Conservation (phyloP, 73 alveolate genomes). For the Paramecium primaurelia region DNA sequence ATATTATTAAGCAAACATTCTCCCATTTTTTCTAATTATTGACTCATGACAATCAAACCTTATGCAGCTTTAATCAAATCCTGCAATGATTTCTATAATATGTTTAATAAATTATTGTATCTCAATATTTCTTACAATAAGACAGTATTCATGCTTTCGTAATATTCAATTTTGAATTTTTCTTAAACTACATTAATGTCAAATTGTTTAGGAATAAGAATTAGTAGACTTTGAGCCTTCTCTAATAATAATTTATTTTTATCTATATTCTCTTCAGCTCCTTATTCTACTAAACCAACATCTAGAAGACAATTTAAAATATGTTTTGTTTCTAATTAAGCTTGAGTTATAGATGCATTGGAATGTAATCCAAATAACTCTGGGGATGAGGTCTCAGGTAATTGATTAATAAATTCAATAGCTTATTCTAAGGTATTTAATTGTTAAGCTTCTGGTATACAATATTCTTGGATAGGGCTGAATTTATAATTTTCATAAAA, state of each 20-base stretch:
- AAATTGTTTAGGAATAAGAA: conserved; percentile 78
- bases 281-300: conserved; percentile 73
- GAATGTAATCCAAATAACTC: conserved; percentile 91
- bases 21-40: conserved; percentile 84
- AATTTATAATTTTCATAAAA: conserved; percentile 79
- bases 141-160: conserved; percentile 92
- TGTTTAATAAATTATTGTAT: conserved; percentile 81
- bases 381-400: conserved; percentile 92
- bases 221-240: conserved; percentile 78
- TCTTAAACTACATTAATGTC: conserved; percentile 77
- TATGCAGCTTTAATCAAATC: conserved; percentile 83
- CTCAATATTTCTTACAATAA: conserved; percentile 89
- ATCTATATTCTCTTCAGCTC: conserved; percentile 67
- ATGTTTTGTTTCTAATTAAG: conserved; percentile 85
- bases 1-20: conserved; percentile 79
- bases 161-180: conserved; percentile 85
- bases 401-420: conserved; percentile 74
- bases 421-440: conserved; percentile 80
- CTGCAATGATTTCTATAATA: conserved; percentile 72
- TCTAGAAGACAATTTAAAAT: conserved; percentile 75
- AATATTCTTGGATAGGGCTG: conserved; percentile 75
- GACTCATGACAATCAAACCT: conserved; percentile 90
- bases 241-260: conserved; percentile 75
- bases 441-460: conserved; percentile 79
- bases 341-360: conserved; percentile 90